Conservation (phyloP, 495 filamentous ascomycete species). For the Aspergillus avenaceus region DNA sequence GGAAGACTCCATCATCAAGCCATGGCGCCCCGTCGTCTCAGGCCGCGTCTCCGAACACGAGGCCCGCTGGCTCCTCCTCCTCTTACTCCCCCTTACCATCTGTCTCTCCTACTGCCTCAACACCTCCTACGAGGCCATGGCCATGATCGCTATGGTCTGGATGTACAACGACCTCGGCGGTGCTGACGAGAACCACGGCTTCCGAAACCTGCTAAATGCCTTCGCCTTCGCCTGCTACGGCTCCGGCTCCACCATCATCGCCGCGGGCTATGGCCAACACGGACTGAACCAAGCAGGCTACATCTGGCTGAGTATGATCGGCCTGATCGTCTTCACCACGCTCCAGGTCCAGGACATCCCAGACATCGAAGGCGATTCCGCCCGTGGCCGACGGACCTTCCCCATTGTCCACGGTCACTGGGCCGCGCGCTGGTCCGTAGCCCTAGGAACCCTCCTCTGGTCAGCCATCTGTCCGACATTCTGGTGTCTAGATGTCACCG, state of each 20-base stretch:
- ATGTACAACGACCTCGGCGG: conserved; percentile 35
- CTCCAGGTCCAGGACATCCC: conserved; percentile 44
- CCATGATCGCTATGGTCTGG: conserved; percentile 20
- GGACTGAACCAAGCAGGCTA: neutral
- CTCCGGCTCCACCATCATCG: conserved; percentile 25
- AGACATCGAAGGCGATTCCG: conserved; percentile 36
- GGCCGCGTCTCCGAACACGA: conserved; percentile 14
- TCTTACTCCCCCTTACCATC: conserved; percentile 9
- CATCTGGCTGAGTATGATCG: conserved; percentile 36
- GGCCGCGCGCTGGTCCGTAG: conserved; percentile 30
- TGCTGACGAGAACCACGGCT: conserved; percentile 12
- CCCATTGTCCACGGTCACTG: conserved; percentile 37
- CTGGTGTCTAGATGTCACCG: conserved; percentile 11
- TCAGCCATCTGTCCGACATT: conserved; percentile 25
- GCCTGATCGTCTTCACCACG: conserved; percentile 36
- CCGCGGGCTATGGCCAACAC: neutral
- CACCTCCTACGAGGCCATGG: conserved; percentile 14
- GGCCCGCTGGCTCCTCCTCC: conserved; percentile 15
- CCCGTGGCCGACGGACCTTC: conserved; percentile 32
- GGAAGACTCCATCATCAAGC: conserved; percentile 35
- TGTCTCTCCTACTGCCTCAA: conserved; percentile 1
- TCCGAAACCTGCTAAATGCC: conserved; percentile 30
- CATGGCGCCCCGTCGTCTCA: conserved; percentile 33
- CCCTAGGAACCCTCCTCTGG: conserved; percentile 35
- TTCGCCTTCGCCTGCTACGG: conserved; percentile 23